Conservation (phyloP, 2,329 filamentous ascomycete genomes). For the Alternaria infectoria region DNA sequence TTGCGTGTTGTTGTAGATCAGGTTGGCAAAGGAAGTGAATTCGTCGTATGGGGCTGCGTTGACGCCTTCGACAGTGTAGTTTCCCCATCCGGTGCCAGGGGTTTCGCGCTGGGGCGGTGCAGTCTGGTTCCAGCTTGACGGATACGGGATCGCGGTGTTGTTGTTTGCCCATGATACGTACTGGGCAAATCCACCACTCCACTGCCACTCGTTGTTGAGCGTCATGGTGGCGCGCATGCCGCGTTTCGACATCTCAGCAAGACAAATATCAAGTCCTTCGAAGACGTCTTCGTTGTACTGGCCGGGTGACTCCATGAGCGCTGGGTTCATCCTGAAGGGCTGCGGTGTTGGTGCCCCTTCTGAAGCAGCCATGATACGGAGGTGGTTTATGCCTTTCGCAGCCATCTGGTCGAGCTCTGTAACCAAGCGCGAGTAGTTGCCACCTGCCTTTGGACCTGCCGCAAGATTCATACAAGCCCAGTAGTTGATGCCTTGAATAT, state of each 20-base stretch:
- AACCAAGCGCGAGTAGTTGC: conserved; percentile 46
- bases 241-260: conserved; percentile 49
- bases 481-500: conserved; percentile 44
- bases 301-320: conserved; percentile 45
- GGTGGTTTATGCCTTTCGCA: conserved; percentile 48
- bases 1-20: conserved; percentile 44
- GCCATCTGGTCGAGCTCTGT: conserved; percentile 51
- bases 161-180: conserved; percentile 49
- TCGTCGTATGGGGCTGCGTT: conserved; percentile 41
- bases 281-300: conserved; percentile 50
- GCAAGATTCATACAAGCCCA: conserved; percentile 52
- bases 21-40: conserved; percentile 41
- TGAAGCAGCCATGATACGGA: conserved; percentile 50
- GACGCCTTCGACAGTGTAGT: conserved; percentile 45
- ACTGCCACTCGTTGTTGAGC: conserved; percentile 50
- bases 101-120: conserved; percentile 42
- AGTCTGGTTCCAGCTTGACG: conserved; percentile 48
- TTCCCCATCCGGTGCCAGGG: conserved; percentile 49
- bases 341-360: conserved; percentile 49
- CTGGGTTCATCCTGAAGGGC: conserved; percentile 49
- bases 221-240: conserved; percentile 53
- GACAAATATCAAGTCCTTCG: conserved; percentile 46
- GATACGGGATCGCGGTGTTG: conserved; percentile 46
- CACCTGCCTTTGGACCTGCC: conserved; percentile 42
- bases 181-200: conserved; percentile 49